A percentile compares a stretch with the other conserved stretches of the same genome.
These are phyloP conservation scores for Aspergillus carlsbadensis DNA, from an alignment of 495 filamentous ascomycete genomes.

Conservation along the genomic window DNA sequence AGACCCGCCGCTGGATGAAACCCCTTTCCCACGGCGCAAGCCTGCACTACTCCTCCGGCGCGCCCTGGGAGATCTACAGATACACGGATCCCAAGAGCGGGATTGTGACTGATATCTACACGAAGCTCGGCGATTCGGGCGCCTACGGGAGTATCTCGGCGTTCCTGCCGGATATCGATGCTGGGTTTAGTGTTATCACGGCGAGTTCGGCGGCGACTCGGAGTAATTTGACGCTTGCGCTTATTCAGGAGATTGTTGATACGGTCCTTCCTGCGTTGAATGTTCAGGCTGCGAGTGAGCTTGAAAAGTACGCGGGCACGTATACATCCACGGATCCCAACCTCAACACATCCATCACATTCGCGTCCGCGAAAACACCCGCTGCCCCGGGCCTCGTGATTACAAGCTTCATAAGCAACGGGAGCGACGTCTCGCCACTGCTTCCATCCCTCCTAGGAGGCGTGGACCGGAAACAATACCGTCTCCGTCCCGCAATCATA, in stretches of 20 bases:
- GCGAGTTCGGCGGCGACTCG: constrained; percentile 21
- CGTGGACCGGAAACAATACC: not conserved
- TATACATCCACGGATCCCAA: constrained; percentile 2
- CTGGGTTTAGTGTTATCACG: constrained; percentile 38
- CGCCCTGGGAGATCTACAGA: constrained; percentile 45
- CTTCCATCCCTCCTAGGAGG: not conserved
- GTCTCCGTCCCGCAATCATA: constrained; percentile 6
- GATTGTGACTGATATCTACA: constrained; percentile 40
- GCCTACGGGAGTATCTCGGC: constrained; percentile 30
- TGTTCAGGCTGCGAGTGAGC: constrained; percentile 10
- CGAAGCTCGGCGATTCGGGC: constrained; percentile 45
- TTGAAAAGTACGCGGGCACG: constrained; percentile 10
- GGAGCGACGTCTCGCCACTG: constrained; percentile 7
- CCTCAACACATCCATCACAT: constrained; percentile 11
- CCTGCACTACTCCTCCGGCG: constrained; percentile 45
- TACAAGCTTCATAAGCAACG: constrained; percentile 14
- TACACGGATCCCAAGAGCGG: constrained; percentile 27
- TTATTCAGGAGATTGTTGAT: constrained; percentile 17
- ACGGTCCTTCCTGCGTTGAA: constrained; percentile 14
- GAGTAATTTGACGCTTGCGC: not conserved
- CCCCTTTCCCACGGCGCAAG: constrained; percentile 49
- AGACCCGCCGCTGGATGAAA: constrained; percentile 44
- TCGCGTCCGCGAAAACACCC: not conserved
- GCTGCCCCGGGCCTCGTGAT: constrained; percentile 10
- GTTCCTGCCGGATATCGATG: constrained; percentile 40